Evolutionary conservation across 2,329 filamentous ascomycete genomes (phyloP).

Genomic region (Hypomyces perniciosus): DNA sequence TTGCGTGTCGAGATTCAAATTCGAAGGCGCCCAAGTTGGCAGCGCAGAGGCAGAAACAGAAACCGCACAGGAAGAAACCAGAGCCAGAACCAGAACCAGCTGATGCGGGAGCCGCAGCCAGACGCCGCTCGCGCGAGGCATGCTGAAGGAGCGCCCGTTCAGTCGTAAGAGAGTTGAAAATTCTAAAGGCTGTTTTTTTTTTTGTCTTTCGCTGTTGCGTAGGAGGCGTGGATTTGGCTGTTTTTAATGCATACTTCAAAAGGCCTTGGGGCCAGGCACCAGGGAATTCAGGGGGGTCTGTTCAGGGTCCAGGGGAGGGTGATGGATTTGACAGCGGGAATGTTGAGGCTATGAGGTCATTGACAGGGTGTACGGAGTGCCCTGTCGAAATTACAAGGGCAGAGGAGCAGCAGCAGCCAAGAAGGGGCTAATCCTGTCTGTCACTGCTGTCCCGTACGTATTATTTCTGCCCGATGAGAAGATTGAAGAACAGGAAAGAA

Average conservation of each 20-base stretch:
- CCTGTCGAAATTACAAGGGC: not conserved
- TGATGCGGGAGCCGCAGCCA: not conserved
- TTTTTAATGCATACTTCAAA: no score
- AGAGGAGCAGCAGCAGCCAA: not conserved
- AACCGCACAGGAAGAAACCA: not conserved
- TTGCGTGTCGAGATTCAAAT: not conserved
- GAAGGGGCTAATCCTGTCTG: no score
- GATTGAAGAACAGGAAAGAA: not conserved
- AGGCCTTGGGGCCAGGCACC: not conserved
- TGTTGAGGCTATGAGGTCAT: slow-evolving; percentile 12
- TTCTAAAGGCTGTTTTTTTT: slow-evolving; percentile 1
- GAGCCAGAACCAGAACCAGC: not conserved
- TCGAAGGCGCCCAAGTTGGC: not conserved
- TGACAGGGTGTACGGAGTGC: not conserved
- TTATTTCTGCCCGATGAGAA: no score
- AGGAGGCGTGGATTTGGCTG: no score
- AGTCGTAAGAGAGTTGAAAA: no score
- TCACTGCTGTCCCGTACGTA: no score
- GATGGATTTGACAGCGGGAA: slow-evolving; percentile 5
- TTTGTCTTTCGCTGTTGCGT: not conserved
- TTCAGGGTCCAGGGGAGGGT: slow-evolving; percentile 5
- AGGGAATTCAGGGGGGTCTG: not conserved
- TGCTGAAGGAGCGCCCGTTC: not conserved
- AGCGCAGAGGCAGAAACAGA: slow-evolving; percentile 1
- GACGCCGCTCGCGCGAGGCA: slow-evolving; percentile 7